Percentiles rank a stretch among this genome's conserved stretches.
Evolutionary conservation across 208 protist genomes (phyloP).

Genomic region (Angomonas ambiguus): DNA sequence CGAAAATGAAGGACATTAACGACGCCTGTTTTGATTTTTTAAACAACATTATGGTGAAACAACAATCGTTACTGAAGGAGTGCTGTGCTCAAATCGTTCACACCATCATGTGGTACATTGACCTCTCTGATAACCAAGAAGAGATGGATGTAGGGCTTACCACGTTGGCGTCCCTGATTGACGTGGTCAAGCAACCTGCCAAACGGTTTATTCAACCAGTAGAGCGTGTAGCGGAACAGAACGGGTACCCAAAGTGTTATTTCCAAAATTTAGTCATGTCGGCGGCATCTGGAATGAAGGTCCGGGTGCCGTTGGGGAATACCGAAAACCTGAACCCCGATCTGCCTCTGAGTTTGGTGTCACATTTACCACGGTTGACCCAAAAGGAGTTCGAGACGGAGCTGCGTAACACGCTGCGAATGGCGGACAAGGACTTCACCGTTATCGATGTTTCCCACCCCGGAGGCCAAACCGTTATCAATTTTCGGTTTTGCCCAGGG

Average conservation of each 20-base stretch:
- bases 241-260: slow-evolving; percentile 53
- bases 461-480: slow-evolving; percentile 69
- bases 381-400: slow-evolving; percentile 78
- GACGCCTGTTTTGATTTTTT: slow-evolving; percentile 86
- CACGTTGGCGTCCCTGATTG: slow-evolving; percentile 69
- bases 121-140: slow-evolving; percentile 61
- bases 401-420: slow-evolving; percentile 46
- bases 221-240: slow-evolving; percentile 57
- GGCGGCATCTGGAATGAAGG: slow-evolving; percentile 43
- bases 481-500: slow-evolving; percentile 57
- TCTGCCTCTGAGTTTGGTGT: slow-evolving; percentile 64
- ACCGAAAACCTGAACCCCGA: slow-evolving; percentile 58
- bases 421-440: slow-evolving; percentile 44
- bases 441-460: slow-evolving; percentile 57
- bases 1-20: slow-evolving; percentile 79
- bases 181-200: slow-evolving; percentile 61
- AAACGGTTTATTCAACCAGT: slow-evolving; percentile 77
- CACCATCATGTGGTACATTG: slow-evolving; percentile 87
- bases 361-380: slow-evolving; percentile 64
- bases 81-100: slow-evolving; percentile 85
- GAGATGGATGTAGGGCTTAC: slow-evolving; percentile 79
- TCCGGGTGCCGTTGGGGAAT: slow-evolving; percentile 25
- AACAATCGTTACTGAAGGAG: slow-evolving; percentile 70
- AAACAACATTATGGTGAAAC: slow-evolving; percentile 74
- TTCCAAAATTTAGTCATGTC: slow-evolving; percentile 65